phyloP scores from a whole-genome alignment of 768 basidiomycete species.

The Phylloporus sp. region DNA sequence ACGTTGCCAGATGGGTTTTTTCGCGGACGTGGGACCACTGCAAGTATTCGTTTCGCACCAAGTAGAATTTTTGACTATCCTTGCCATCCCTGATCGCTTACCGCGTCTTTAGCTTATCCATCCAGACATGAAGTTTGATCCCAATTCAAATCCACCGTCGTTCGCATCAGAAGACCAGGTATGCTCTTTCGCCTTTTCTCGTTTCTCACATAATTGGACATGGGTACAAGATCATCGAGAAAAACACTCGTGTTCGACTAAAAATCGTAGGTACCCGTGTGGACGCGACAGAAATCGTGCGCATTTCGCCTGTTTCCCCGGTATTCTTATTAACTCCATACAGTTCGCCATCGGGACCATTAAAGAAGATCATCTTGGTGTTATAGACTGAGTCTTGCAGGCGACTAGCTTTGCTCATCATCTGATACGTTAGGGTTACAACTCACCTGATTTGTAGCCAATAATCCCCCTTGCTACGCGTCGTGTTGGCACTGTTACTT shows the following conservation, averaged over 20 bases:
- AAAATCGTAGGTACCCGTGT: conserved; percentile 99
- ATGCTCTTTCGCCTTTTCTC: conserved; percentile 1
- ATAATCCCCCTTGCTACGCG: neutral
- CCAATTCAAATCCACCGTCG: conserved; percentile 94
- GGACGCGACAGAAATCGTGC: conserved; percentile 94
- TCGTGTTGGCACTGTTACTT: neutral
- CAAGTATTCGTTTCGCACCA: conserved; percentile 95
- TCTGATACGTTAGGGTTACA: neutral
- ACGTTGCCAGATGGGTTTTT: conserved; percentile 86
- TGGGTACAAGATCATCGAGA: conserved; percentile 72
- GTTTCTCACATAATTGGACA: neutral
- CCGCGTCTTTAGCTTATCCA: conserved; percentile 69
- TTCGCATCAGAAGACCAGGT: conserved; percentile 91
- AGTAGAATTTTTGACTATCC: conserved; percentile 41
- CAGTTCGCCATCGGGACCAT: conserved; percentile 97
- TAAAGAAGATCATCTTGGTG: conserved; percentile 96
- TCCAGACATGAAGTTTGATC: conserved; percentile 91
- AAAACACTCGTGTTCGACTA: conserved; percentile 85
- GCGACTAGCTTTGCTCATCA: neutral
- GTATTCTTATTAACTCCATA: neutral
- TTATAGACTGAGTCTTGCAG: conserved; percentile 56
- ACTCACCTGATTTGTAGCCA: conserved; percentile 5
- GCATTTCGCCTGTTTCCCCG: conserved; percentile 30
- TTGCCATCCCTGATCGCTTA: conserved; percentile 1
- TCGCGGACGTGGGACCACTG: conserved; percentile 92